Conservation (phyloP, 345 rosid species). For the Durio zibethinus region DNA sequence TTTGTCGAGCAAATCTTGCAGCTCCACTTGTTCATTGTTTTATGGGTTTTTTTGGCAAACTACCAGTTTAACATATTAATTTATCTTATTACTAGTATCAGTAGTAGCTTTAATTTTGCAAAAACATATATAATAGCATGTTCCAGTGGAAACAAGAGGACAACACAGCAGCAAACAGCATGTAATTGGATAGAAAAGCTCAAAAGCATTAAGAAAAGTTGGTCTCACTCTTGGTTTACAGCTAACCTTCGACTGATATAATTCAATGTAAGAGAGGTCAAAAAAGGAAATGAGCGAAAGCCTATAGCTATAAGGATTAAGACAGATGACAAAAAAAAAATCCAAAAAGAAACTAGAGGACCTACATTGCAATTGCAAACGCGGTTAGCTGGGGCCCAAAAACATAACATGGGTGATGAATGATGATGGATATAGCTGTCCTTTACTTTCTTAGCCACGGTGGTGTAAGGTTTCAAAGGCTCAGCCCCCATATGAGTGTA, state of each 20-base stretch:
- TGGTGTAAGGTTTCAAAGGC: not conserved
- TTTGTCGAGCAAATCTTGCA: not conserved
- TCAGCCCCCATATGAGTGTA: not conserved
- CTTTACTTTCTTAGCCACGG: not conserved
- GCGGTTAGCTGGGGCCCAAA: slow-evolving; percentile 41
- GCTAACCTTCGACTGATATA: slow-evolving; percentile 21
- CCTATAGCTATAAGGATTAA: not conserved
- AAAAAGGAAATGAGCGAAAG: not conserved
- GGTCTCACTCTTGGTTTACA: slow-evolving; percentile 39
- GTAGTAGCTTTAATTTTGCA: not conserved
- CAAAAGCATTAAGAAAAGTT: slow-evolving; percentile 8
- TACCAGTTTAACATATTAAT: not conserved
- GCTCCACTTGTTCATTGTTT: not conserved
- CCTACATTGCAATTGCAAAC: slow-evolving; percentile 26
- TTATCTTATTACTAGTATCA: too few species aligned
- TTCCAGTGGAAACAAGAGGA: slow-evolving; percentile 11
- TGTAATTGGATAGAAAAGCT: not conserved
- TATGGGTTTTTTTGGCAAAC: not conserved
- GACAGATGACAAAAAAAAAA: not conserved
- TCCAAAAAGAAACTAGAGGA: not conserved
- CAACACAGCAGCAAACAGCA: slow-evolving; percentile 9
- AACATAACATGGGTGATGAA: slow-evolving; percentile 28
- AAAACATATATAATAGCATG: too few species aligned
- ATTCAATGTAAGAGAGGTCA: not conserved
- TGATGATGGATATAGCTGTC: not conserved